Evolutionary conservation across 2,329 filamentous ascomycete genomes (phyloP).

Genomic region (Grosmannia huntii): DNA sequence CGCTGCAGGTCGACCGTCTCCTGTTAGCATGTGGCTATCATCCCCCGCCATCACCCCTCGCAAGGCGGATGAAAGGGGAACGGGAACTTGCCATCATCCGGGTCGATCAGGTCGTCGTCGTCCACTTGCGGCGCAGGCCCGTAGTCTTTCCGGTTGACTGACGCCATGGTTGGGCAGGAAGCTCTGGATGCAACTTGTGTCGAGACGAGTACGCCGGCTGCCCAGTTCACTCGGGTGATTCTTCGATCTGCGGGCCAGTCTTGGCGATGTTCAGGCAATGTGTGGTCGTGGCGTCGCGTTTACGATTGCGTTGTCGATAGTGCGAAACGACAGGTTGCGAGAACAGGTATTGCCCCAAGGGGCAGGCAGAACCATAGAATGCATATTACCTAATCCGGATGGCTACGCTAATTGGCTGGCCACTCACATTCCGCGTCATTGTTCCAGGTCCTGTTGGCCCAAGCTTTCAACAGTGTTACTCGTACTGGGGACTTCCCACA

Average conservation of each 20-base stretch:
- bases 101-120: constrained; percentile 64
- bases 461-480: constrained; percentile 13
- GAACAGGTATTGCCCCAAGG: neutral
- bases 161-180: constrained; percentile 26
- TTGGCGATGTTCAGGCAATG: neutral
- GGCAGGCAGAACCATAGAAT: constrained; percentile 5
- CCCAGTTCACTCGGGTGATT: neutral
- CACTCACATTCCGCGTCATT: constrained; percentile 2
- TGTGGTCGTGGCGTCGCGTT: neutral
- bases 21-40: neutral
- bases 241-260: neutral
- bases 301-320: neutral
- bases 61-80: neutral
- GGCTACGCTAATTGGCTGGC: neutral
- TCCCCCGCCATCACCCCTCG: no score
- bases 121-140: constrained; percentile 46
- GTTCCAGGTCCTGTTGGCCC: constrained; percentile 11
- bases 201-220: neutral
- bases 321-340: constrained; percentile 1
- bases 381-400: constrained; percentile 16
- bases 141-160: constrained; percentile 37
- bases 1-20: constrained; percentile 32
- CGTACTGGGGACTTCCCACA: no score
- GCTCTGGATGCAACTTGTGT: neutral
- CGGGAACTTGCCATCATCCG: constrained; percentile 52